A percentile compares a stretch with the other conserved stretches of the same genome.
These are phyloP conservation scores for Breynia disticha DNA, from an alignment of 441 rosid genomes.

Conservation along the genomic window DNA sequence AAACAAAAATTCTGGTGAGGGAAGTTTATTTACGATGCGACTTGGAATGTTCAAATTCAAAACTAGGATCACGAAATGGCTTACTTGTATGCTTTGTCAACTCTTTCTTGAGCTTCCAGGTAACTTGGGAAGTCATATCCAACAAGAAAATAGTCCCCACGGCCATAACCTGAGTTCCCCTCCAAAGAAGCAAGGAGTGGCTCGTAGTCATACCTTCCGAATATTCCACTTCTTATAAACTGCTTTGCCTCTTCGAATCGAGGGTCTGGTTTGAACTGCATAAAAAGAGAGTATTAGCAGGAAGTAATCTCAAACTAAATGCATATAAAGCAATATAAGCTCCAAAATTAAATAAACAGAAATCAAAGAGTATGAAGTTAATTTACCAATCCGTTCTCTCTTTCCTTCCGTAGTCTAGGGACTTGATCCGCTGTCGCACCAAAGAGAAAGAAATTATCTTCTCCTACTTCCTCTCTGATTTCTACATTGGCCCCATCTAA, in stretches of 20 bases:
- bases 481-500: constrained; percentile 96
- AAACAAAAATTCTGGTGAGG: neutral
- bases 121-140: constrained; percentile 82
- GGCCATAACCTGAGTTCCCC: constrained; percentile 84
- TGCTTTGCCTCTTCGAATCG: constrained; percentile 90
- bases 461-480: constrained; percentile 84
- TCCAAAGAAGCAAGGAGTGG: constrained; percentile 86
- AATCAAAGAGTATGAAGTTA: neutral
- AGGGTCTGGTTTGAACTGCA: constrained; percentile 86
- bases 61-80: constrained; percentile 8
- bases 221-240: constrained; percentile 71
- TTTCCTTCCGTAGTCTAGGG: constrained; percentile 66
- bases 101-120: constrained; percentile 75
- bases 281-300: constrained; percentile 14
- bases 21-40: no score
- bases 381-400: constrained; percentile 73
- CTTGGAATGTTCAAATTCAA: neutral
- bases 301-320: neutral
- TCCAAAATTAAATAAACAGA: neutral
- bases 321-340: neutral
- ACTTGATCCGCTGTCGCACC: constrained; percentile 91
- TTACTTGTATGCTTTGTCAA: constrained; percentile 85
- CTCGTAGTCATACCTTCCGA: constrained; percentile 76
- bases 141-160: constrained; percentile 89
- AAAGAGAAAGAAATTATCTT: constrained; percentile 82